Evolutionary conservation across 148 eudicot genomes (phyloP).

Genomic region (Rhododendron williamsianum): DNA sequence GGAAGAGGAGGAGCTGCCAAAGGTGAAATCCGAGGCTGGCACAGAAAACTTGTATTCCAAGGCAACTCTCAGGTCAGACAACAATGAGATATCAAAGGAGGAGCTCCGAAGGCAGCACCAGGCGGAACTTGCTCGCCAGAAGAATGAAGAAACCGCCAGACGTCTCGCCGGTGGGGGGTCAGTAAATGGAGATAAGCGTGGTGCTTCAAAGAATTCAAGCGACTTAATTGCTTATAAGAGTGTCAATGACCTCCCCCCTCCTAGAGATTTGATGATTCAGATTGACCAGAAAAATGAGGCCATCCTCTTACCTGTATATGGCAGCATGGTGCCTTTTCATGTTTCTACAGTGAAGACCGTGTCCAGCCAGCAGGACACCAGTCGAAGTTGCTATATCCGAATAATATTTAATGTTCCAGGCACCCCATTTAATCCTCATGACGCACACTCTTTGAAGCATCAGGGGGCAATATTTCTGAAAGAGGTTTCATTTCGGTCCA

Average conservation of each 20-base stretch:
- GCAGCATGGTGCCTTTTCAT: constrained; percentile 87
- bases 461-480: constrained; percentile 69
- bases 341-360: constrained; percentile 83
- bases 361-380: constrained; percentile 86
- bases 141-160: constrained; percentile 91
- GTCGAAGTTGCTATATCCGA: constrained; percentile 68
- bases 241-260: constrained; percentile 77
- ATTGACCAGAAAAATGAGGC: constrained; percentile 86
- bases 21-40: constrained; percentile 35
- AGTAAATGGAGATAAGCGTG: constrained; percentile 49
- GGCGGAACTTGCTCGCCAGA: constrained; percentile 91
- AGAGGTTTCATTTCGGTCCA: constrained; percentile 88
- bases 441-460: constrained; percentile 58
- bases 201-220: constrained; percentile 37
- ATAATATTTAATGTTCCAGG: constrained; percentile 83
- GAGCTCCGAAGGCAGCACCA: constrained; percentile 86
- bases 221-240: constrained; percentile 80
- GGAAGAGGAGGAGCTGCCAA: constrained; percentile 43
- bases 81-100: constrained; percentile 74
- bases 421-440: constrained; percentile 65
- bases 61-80: constrained; percentile 85
- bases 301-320: constrained; percentile 75
- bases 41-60: constrained; percentile 42
- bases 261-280: constrained; percentile 87
- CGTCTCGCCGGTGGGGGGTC: constrained; percentile 77